Conservation (phyloP, 768 basidiomycete species). For the Chlorophyllum brunneum region DNA sequence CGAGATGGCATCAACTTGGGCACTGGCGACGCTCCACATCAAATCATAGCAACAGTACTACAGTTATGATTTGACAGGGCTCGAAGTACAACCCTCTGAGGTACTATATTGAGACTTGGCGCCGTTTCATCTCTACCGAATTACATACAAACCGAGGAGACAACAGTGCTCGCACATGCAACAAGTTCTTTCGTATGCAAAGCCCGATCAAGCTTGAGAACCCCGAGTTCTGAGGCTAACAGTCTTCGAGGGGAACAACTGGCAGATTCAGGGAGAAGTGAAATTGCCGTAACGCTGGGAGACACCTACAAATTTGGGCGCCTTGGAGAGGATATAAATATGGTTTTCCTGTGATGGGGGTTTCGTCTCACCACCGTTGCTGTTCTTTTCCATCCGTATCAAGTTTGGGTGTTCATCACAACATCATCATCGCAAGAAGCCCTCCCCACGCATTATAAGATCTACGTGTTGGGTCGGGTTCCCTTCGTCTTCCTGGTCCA, state of each 20-base stretch:
- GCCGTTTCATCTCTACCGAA: background rate
- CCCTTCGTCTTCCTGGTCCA: background rate
- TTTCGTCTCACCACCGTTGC: background rate
- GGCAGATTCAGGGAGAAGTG: background rate
- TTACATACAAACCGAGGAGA: no score
- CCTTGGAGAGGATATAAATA: constrained; percentile 5
- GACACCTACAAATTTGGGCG: background rate
- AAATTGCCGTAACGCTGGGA: background rate
- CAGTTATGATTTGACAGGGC: background rate
- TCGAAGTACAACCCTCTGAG: no score
- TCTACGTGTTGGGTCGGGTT: no score
- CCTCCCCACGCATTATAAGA: no score
- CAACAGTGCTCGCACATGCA: no score
- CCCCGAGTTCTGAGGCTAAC: no score
- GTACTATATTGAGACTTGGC: no score
- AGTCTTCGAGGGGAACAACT: background rate
- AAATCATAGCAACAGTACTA: background rate
- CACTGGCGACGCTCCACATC: background rate
- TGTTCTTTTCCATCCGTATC: background rate
- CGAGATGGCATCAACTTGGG: background rate
- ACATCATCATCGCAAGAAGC: background rate
- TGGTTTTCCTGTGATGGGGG: background rate
- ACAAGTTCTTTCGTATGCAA: no score
- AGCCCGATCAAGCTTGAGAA: no score
- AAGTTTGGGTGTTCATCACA: background rate